Conservation (phyloP, 371 early-diverging fungal species). For the Syncephalis fuscata region DNA sequence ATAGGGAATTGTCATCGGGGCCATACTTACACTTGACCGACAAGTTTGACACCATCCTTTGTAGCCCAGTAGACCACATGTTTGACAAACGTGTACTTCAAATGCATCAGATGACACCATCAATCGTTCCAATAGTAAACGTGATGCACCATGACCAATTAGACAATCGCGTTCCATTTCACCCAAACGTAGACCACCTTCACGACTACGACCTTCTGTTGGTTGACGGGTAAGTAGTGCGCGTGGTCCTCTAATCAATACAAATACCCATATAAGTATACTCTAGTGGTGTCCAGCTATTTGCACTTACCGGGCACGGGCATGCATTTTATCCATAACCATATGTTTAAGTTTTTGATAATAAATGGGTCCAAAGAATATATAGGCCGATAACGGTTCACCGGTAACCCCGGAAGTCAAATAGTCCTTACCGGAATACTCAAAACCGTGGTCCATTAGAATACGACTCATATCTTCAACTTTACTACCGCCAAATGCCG, state of each 20-base stretch:
- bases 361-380: background rate
- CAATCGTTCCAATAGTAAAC: too few relatives aligned
- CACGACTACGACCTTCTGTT: conserved; percentile 72
- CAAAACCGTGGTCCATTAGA: conserved; percentile 91
- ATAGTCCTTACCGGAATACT: conserved; percentile 98
- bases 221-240: conserved; percentile 95
- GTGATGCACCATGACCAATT: conserved; percentile 45
- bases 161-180: conserved; percentile 73
- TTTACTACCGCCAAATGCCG: conserved; percentile 19
- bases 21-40: conserved; percentile 68
- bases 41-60: conserved; percentile 95
- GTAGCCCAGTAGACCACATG: conserved; percentile 89
- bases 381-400: background rate
- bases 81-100: conserved; percentile 80
- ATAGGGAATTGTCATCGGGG: conserved; percentile 90
- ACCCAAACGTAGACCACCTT: conserved; percentile 61
- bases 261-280: conserved; percentile 26
- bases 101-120: conserved; percentile 24
- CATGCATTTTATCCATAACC: background rate
- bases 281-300: conserved; percentile 33
- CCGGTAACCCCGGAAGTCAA: conserved; percentile 79
- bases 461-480: conserved; percentile 59
- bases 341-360: background rate
- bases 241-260: conserved; percentile 65
- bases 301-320: background rate